phyloP scores from a whole-genome alignment of 2,329 filamentous ascomycete species.

The Pleurostoma richardsiae region DNA sequence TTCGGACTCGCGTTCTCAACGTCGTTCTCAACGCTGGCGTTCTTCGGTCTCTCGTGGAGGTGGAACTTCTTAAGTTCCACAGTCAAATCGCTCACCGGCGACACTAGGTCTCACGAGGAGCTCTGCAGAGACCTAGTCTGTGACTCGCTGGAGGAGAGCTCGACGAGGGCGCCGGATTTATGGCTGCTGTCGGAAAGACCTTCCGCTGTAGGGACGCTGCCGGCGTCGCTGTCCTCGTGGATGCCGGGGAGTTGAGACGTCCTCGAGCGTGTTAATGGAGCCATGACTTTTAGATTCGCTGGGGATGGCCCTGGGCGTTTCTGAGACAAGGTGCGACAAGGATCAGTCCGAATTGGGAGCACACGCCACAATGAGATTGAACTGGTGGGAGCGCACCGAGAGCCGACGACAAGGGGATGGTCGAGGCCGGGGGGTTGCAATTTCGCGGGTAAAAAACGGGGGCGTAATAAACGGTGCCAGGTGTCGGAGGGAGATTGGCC shows the following conservation, averaged over 20 bases:
- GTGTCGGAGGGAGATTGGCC: conserved; percentile 11
- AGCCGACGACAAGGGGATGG: conserved; percentile 6
- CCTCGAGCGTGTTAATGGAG: not conserved
- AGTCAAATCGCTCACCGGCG: conserved; percentile 14
- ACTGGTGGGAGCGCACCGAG: not conserved
- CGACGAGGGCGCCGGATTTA: conserved; percentile 13
- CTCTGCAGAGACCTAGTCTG: conserved; percentile 17
- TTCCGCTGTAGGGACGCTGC: conserved; percentile 2
- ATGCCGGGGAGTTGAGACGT: conserved; percentile 5
- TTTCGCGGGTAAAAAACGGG: conserved; percentile 20
- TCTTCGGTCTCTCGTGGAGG: not conserved
- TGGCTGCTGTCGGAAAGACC: conserved; percentile 3
- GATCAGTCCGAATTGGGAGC: conserved; percentile 5
- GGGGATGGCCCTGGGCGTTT: not conserved
- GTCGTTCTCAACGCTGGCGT: no score
- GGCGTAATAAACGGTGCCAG: conserved; percentile 1
- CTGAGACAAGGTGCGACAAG: not conserved
- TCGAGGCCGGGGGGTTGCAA: conserved; percentile 14
- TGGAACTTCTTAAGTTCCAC: conserved; percentile 26
- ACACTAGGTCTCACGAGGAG: conserved; percentile 16
- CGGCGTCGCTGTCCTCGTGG: conserved; percentile 10
- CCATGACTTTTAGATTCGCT: no score
- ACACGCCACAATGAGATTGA: not conserved
- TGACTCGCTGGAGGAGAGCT: conserved; percentile 20
- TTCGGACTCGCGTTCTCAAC: no score